These are phyloP conservation scores for Phascolomyces articulosus DNA, from an alignment of 371 early-diverging fungal species.

Conservation along the genomic window DNA sequence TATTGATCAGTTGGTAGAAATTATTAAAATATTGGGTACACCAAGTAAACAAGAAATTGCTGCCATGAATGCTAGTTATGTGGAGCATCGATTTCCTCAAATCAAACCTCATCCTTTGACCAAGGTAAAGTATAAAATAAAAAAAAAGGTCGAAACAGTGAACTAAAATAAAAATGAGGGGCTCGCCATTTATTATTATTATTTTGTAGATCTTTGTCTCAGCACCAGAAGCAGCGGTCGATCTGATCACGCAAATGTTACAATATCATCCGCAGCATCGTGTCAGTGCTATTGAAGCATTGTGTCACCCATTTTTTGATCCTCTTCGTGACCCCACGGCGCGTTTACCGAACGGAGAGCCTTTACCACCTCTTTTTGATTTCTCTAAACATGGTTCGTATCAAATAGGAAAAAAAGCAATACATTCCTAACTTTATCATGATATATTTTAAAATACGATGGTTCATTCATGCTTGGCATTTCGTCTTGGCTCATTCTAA, in stretches of 20 bases:
- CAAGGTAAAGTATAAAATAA: slow-evolving; percentile 54
- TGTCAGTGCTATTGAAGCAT: slow-evolving; percentile 90
- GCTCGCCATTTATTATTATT: no score
- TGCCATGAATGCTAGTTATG: slow-evolving; percentile 96
- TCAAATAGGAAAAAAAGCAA: no score
- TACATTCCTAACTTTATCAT: no score
- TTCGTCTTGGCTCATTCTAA: neutral
- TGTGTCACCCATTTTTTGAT: slow-evolving; percentile 96
- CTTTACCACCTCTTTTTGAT: slow-evolving; percentile 88
- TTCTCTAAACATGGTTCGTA: slow-evolving; percentile 81
- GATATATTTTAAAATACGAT: no score
- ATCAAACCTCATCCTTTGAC: slow-evolving; percentile 93
- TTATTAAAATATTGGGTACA: slow-evolving; percentile 99
- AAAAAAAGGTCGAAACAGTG: no score
- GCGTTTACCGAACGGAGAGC: slow-evolving; percentile 75
- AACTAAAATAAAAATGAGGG: neutral
- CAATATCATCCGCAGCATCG: slow-evolving; percentile 94
- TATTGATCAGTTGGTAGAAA: slow-evolving; percentile 99
- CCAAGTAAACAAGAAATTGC: slow-evolving; percentile 95
- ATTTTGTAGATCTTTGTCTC: slow-evolving; percentile 15
- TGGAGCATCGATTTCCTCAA: slow-evolving; percentile 97
- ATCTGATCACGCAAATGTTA: slow-evolving; percentile 85
- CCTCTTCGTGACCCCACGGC: slow-evolving; percentile 88
- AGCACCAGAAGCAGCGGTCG: slow-evolving; percentile 84
- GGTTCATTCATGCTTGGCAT: neutral